phyloP scores from a whole-genome alignment of 208 protist genomes.

The Histomonas meleagridis region DNA sequence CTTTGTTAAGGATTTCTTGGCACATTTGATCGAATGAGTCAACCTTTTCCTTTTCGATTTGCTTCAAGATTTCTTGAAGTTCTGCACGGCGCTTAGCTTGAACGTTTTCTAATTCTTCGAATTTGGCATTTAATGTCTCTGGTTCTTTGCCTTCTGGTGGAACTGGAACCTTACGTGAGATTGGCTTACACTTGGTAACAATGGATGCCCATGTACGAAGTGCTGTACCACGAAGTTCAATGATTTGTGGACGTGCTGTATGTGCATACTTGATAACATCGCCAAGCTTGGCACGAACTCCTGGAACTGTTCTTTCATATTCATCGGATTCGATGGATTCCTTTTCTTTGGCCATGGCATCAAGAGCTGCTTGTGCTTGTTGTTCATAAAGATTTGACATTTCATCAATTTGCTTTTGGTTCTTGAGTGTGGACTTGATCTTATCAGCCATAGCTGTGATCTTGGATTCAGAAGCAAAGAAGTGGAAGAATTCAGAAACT shows the following conservation, averaged over 20 bases:
- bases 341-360: background rate
- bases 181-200: background rate
- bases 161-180: background rate
- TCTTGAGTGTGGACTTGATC: background rate
- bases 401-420: background rate
- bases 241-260: background rate
- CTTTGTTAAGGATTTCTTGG: background rate
- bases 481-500: constrained; percentile 39
- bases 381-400: background rate
- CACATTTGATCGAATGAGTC: background rate
- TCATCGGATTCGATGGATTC: background rate
- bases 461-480: constrained; percentile 17
- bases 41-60: background rate
- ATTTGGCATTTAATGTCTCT: background rate
- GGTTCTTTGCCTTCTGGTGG: background rate
- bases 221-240: constrained; percentile 1
- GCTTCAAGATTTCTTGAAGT: background rate
- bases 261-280: background rate
- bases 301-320: constrained; percentile 23
- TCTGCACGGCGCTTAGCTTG: background rate
- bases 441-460: background rate
- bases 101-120: background rate
- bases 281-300: background rate
- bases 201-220: background rate
- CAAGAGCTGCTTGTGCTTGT: background rate